Conservation (phyloP, 1,284 basidiomycete genomes). For the Melampsora abietis-canadensis region DNA sequence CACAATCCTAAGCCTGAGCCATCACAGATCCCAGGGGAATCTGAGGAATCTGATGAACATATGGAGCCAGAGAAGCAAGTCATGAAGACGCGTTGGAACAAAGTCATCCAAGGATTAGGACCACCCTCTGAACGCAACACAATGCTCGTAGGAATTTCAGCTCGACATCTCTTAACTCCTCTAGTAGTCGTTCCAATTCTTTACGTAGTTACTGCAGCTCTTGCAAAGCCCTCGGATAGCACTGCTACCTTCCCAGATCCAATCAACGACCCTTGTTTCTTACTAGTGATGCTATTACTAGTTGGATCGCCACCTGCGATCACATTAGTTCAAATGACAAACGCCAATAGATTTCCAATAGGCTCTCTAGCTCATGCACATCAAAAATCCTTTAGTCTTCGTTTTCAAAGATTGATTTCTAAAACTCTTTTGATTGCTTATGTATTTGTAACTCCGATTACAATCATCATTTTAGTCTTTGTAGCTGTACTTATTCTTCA, state of each 20-base stretch:
- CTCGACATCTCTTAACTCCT: slow-evolving; percentile 31
- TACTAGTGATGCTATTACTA: slow-evolving; percentile 6
- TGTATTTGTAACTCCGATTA: too few relatives aligned
- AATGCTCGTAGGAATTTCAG: slow-evolving; percentile 32
- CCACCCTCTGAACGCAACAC: slow-evolving; percentile 29
- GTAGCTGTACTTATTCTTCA: too few relatives aligned
- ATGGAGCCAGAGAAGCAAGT: too few relatives aligned
- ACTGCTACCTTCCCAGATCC: neutral
- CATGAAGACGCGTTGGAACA: slow-evolving; percentile 45
- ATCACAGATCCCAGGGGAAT: too few relatives aligned
- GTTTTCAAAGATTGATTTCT: too few relatives aligned
- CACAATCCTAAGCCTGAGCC: neutral
- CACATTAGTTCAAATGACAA: slow-evolving; percentile 50
- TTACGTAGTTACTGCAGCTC: neutral
- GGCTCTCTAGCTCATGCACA: slow-evolving; percentile 19
- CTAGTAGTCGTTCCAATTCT: slow-evolving; percentile 21
- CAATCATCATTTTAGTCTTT: too few relatives aligned
- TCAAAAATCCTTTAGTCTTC: neutral
- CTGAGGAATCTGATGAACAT: neutral
- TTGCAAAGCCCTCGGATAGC: neutral
- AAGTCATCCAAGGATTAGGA: slow-evolving; percentile 6
- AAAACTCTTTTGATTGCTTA: too few relatives aligned
- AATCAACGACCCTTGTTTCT: slow-evolving; percentile 16
- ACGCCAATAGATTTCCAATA: slow-evolving; percentile 43
- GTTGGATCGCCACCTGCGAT: slow-evolving; percentile 47